A percentile compares a stretch with the other conserved stretches of the same genome.
phyloP scores from a whole-genome alignment of 768 basidiomycete species.

The Cubamyces sp. region DNA sequence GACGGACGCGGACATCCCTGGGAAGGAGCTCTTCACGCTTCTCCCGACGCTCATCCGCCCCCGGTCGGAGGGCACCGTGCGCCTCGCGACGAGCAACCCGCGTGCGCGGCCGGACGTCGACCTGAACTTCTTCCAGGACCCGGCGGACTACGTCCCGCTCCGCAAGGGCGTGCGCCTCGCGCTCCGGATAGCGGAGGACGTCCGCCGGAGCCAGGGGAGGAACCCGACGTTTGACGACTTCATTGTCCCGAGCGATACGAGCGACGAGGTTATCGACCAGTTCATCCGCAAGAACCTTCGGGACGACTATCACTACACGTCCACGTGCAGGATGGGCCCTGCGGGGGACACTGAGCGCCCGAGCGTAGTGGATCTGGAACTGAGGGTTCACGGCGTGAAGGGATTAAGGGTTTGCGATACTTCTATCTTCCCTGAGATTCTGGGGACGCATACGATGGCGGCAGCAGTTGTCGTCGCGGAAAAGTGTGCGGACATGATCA shows the following conservation, averaged over 20 bases:
- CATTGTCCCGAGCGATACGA: constrained; percentile 14
- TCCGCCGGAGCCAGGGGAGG: constrained; percentile 12
- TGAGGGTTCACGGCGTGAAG: constrained; percentile 47
- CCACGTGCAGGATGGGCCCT: constrained; percentile 46
- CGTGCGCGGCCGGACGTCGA: constrained; percentile 35
- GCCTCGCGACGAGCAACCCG: constrained; percentile 37
- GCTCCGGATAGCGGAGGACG: constrained; percentile 24
- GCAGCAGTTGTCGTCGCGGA: constrained; percentile 41
- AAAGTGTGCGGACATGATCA: constrained; percentile 43
- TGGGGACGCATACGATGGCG: constrained; percentile 40
- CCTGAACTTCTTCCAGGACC: constrained; percentile 32
- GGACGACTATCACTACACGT: constrained; percentile 31
- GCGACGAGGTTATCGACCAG: constrained; percentile 26
- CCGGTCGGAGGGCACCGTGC: constrained; percentile 29
- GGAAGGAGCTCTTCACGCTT: constrained; percentile 22
- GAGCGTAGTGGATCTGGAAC: constrained; percentile 49
- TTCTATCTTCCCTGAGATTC: constrained; percentile 33
- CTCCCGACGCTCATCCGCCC: constrained; percentile 34
- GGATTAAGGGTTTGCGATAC: constrained; percentile 42
- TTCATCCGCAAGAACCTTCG: constrained; percentile 18
- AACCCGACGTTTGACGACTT: constrained; percentile 12
- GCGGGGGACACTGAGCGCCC: constrained; percentile 3
- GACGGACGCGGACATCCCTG: constrained; percentile 11
- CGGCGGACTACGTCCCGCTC: constrained; percentile 32
- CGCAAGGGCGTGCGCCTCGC: constrained; percentile 27